Evolutionary conservation across 2,329 filamentous ascomycete species (phyloP), one percentile per base, ranked within the genome.

Genomic region (Paecilomyces dactylethromorphus): DNA sequence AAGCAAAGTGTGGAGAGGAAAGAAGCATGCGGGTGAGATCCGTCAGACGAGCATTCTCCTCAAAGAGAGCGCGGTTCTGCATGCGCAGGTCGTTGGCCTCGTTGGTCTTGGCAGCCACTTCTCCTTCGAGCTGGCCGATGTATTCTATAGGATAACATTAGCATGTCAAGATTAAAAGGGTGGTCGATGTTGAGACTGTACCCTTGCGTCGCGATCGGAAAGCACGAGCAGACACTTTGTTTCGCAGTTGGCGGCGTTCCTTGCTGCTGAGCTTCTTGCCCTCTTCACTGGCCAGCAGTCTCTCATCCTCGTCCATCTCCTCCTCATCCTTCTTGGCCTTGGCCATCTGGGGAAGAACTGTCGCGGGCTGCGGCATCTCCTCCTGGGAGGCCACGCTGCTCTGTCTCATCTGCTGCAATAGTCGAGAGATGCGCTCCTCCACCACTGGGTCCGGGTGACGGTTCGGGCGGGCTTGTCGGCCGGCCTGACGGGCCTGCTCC

Each of bases 221-320:
- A 56, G 93, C 93, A 66, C 94, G 91, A 62, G 94, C 94, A 50
- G 94, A 99, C 3, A 99, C 94, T 79, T 99, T 99, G 84, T 99
- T 99, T 64, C 94, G 87, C n/a, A 99, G 84, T 76, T 97, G 94
- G 65, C 94, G 88, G 61, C 94, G 88, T 78, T 97, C 92, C 79
- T 97, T 97, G 81, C 91, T 96, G 77, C 88, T 94, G n/a, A 99
- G 84, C 81, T 97, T 97, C 87, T 99, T 99, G 69, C 93, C 94
- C 78, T 97, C 93, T 69, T 99, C 94, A 61, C 92, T 97, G n/a
- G 91, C 91, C 54, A 97, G 82, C 10, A 97, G 82, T 65, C 91
- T 85, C 81, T 97, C 94, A 68, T 97, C 94, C 74, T 97, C 93
- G 67, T 99, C 94, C 93, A 99, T 97, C 56, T 97, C 93, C 62